These are phyloP conservation scores for Carex arenaria DNA, from an alignment of 202 grass and related monocot species.

Conservation along the genomic window DNA sequence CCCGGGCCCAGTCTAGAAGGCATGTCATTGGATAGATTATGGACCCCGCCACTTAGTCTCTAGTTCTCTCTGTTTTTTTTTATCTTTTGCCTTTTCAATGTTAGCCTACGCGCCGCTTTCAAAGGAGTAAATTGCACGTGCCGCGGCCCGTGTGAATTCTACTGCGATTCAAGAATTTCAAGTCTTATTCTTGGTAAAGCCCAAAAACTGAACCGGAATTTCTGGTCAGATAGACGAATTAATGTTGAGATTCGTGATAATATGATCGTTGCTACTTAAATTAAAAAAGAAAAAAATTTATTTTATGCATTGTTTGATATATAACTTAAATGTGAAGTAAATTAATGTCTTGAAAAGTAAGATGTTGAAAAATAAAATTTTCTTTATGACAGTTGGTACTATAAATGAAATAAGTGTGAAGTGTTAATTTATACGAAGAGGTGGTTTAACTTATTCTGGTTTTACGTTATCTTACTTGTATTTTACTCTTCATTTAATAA, in stretches of 20 bases:
- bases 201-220: not conserved
- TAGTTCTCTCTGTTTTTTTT: not conserved
- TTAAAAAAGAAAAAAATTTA: no score
- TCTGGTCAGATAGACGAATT: not conserved
- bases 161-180: not conserved
- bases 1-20: not conserved
- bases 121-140: slow-evolving; percentile 1
- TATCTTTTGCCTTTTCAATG: not conserved
- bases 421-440: no score
- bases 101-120: slow-evolving; percentile 10
- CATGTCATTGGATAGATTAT: not conserved
- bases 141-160: slow-evolving; percentile 7
- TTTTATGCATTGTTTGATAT: no score
- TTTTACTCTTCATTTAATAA: no score
- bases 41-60: not conserved
- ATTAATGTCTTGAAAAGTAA: no score
- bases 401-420: no score
- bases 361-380: no score
- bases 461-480: no score
- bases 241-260: not conserved
- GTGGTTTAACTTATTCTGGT: no score
- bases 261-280: no score
- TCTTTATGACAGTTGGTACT: no score
- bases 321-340: no score
- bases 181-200: not conserved